phyloP scores from a whole-genome alignment of 805 yeast genomes.

The Scheffersomyces ergatensis region DNA sequence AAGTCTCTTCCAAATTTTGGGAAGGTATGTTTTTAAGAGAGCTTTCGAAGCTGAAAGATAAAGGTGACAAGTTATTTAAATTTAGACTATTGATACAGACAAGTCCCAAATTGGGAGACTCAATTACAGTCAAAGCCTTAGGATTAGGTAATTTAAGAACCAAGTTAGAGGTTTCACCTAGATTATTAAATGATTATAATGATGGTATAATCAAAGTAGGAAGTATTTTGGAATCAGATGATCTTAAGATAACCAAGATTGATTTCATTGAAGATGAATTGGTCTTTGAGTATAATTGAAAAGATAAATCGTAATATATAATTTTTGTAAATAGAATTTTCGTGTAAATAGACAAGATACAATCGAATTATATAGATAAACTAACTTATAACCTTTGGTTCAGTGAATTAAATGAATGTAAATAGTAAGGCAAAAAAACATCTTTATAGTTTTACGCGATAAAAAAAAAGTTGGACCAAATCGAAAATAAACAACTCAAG shows the following conservation, averaged over 20 bases:
- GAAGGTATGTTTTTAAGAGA: slow-evolving; percentile 31
- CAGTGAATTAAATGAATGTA: too few relatives aligned
- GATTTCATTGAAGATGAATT: slow-evolving; percentile 38
- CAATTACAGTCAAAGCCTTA: slow-evolving; percentile 21
- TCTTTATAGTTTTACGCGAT: too few relatives aligned
- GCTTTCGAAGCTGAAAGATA: slow-evolving; percentile 17
- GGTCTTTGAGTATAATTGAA: slow-evolving; percentile 13
- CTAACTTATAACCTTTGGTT: too few relatives aligned
- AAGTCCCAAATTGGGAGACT: slow-evolving; percentile 22
- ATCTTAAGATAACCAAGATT: slow-evolving; percentile 19
- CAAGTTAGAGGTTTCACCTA: slow-evolving; percentile 17
- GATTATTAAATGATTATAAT: slow-evolving; percentile 15
- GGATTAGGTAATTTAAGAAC: slow-evolving; percentile 23
- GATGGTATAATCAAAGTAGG: slow-evolving; percentile 21
- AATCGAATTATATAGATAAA: too few relatives aligned
- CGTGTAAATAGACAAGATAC: too few relatives aligned
- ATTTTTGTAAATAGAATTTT: slow-evolving; percentile 4
- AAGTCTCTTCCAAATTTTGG: slow-evolving; percentile 32
- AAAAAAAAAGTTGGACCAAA: too few relatives aligned
- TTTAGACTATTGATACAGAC: slow-evolving; percentile 21
- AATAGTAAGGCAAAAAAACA: too few relatives aligned
- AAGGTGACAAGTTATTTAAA: slow-evolving; percentile 15
- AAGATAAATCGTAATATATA: too few relatives aligned
- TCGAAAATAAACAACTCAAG: too few relatives aligned
- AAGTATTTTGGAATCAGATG: slow-evolving; percentile 13